Percentiles rank a stretch among this genome's conserved stretches.
Conservation (phyloP, 352 stramenopile species). For the Proteromonas lacertae region DNA sequence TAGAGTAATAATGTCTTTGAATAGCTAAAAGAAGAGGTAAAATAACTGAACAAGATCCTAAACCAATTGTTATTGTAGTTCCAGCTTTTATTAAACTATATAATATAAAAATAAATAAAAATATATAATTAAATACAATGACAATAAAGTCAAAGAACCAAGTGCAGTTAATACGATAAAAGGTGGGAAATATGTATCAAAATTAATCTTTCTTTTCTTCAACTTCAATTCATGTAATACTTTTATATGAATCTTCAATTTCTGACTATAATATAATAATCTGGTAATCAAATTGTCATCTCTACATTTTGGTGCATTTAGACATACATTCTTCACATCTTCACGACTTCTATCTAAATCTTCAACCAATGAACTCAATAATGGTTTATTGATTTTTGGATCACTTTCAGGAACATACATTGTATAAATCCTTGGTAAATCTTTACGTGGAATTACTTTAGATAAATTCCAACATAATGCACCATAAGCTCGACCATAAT, state of each 20-base stretch:
- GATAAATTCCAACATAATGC: constrained; percentile 73
- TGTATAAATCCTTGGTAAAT: constrained; percentile 94
- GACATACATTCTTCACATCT: constrained; percentile 80
- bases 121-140: not conserved
- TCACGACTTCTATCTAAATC: constrained; percentile 76
- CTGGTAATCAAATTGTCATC: constrained; percentile 99
- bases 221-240: constrained; percentile 9
- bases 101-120: too few species aligned
- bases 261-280: constrained; percentile 34
- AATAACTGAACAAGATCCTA: too few species aligned
- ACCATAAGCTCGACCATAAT: constrained; percentile 93
- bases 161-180: constrained; percentile 3
- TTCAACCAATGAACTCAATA: constrained; percentile 23
- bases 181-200: not conserved
- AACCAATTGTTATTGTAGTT: too few species aligned
- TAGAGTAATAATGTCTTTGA: too few species aligned
- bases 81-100: too few species aligned
- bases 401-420: constrained; percentile 70
- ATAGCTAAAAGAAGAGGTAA: too few species aligned
- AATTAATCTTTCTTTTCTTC: constrained; percentile 2
- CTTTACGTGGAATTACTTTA: constrained; percentile 88
- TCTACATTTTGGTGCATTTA: constrained; percentile 73
- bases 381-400: not conserved
- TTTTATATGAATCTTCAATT: constrained; percentile 73
- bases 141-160: constrained; percentile 1